A percentile compares a stretch with the other conserved stretches of the same genome.
These are phyloP conservation scores for Maudiozyma humilis DNA, from an alignment of 1,139 yeast genomes.

Conservation along the genomic window DNA sequence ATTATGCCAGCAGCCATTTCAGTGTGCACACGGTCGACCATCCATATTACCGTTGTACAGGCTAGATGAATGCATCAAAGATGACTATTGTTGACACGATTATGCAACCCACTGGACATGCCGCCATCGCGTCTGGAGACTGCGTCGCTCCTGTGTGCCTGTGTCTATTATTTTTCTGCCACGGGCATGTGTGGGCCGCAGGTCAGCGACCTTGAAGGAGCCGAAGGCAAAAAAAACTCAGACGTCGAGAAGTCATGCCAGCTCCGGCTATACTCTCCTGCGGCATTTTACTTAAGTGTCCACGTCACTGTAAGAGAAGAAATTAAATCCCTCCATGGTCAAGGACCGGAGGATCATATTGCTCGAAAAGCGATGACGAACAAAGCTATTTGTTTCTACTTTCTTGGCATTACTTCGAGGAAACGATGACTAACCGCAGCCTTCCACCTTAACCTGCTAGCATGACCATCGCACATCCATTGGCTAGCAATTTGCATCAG, in stretches of 20 bases:
- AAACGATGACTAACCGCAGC: background rate
- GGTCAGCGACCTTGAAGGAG: no score
- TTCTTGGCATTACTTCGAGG: no score
- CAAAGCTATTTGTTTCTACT: no score
- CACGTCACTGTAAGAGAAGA: no score
- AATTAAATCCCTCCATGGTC: background rate
- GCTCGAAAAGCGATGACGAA: no score
- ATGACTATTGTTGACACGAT: background rate
- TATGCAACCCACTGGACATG: background rate
- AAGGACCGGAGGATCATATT: no score
- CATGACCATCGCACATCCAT: background rate
- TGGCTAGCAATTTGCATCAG: background rate
- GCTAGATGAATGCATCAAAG: background rate
- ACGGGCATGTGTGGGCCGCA: no score
- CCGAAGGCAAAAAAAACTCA: no score
- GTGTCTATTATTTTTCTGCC: no score
- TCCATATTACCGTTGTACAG: slow-evolving; percentile 50
- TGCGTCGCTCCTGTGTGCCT: no score
- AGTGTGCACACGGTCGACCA: slow-evolving; percentile 86
- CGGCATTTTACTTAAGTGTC: background rate
- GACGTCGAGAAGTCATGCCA: background rate
- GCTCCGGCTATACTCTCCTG: background rate
- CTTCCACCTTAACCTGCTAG: background rate
- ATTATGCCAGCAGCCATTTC: slow-evolving; percentile 55
- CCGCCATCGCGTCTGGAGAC: no score